These are phyloP conservation scores for Aspergillus versicolor DNA, from an alignment of 2,329 filamentous ascomycete species.

Conservation along the genomic window DNA sequence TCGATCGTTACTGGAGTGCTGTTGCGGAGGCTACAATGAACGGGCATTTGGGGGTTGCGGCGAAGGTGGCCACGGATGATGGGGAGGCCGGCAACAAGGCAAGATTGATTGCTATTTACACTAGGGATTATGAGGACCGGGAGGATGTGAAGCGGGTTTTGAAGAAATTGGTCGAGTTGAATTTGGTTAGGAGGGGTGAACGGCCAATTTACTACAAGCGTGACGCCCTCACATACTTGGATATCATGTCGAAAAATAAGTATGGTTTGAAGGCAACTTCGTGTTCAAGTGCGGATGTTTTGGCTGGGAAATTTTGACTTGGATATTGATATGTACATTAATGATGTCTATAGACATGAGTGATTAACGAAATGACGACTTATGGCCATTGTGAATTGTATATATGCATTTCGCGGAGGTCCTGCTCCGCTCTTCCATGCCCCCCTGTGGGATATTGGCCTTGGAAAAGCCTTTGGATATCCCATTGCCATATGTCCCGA, in stretches of 20 bases:
- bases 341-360: conserved; percentile 4
- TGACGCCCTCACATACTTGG: conserved; percentile 68
- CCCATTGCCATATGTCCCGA: background rate
- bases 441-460: background rate
- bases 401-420: background rate
- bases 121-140: conserved; percentile 67
- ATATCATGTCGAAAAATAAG: conserved; percentile 59
- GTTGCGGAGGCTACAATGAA: conserved; percentile 67
- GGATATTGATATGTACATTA: conserved; percentile 6
- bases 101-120: conserved; percentile 75
- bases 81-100: conserved; percentile 28
- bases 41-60: conserved; percentile 67
- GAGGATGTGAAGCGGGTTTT: conserved; percentile 70
- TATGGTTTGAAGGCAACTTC: conserved; percentile 60
- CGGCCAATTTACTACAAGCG: conserved; percentile 74
- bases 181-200: conserved; percentile 49
- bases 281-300: conserved; percentile 42
- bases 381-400: background rate
- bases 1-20: conserved; percentile 51
- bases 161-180: conserved; percentile 59
- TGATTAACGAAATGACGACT: conserved; percentile 1
- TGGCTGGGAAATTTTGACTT: conserved; percentile 26
- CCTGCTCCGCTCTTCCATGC: background rate
- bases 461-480: background rate
- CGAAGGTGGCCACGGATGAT: conserved; percentile 64